Conservation (phyloP, 148 eudicot genomes). For the Hydrangea macrophylla region DNA sequence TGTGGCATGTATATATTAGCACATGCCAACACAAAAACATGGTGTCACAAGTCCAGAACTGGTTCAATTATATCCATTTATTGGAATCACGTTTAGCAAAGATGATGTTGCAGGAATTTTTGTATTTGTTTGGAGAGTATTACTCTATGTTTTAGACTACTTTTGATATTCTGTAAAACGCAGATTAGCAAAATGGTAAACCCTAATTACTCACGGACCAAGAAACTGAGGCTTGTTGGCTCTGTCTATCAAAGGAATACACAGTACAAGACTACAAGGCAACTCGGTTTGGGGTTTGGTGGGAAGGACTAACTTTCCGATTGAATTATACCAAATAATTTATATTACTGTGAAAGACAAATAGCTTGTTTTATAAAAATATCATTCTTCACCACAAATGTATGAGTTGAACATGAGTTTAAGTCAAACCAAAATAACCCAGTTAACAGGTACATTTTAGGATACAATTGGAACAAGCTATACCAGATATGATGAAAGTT, state of each 20-base stretch:
- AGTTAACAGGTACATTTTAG: neutral
- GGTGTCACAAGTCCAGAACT: neutral
- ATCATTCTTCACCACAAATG: too few relatives aligned
- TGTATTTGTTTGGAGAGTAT: too few relatives aligned
- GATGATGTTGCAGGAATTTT: neutral
- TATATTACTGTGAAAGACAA: too few relatives aligned
- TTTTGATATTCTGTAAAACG: neutral
- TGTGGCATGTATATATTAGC: neutral
- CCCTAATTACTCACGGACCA: neutral
- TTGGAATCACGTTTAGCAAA: neutral
- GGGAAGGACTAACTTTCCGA: neutral
- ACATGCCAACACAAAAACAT: neutral
- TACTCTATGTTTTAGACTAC: neutral
- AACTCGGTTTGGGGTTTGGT: neutral
- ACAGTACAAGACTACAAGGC: neutral
- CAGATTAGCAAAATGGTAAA: neutral
- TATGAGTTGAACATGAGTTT: too few relatives aligned
- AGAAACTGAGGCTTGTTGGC: too few relatives aligned
- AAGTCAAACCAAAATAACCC: neutral
- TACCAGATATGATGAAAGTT: conserved; percentile 1
- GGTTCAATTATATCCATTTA: neutral
- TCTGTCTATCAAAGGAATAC: neutral
- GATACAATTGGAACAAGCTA: neutral
- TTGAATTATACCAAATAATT: too few relatives aligned
- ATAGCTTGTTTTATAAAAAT: too few relatives aligned